Percentiles rank a stretch among this genome's conserved stretches.
These are phyloP conservation scores for Alternaria incomplexa DNA, from an alignment of 2,329 filamentous ascomycete species.

Conservation along the genomic window DNA sequence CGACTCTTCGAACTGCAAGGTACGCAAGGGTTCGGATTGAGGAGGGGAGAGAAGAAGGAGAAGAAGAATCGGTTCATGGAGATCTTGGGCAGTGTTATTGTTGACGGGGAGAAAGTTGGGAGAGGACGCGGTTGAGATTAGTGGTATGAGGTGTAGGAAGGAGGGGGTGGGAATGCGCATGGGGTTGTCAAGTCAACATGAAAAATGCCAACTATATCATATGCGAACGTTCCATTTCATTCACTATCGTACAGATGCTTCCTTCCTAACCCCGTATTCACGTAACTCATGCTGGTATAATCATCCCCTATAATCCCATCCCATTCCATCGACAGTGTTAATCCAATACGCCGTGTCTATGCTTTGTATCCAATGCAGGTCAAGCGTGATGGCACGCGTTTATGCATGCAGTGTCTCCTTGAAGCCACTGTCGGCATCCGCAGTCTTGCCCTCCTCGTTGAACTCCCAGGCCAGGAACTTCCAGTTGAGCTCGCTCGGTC, in stretches of 20 bases:
- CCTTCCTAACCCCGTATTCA: background rate
- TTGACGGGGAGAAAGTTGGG: too few species aligned
- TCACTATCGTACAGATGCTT: background rate
- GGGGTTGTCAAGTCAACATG: too few species aligned
- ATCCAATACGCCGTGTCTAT: slow-evolving; percentile 31
- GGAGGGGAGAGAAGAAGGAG: background rate
- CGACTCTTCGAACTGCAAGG: background rate
- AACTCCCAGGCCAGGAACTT: slow-evolving; percentile 83
- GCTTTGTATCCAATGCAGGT: slow-evolving; percentile 31
- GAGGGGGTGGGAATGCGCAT: too few species aligned
- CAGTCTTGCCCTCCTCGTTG: slow-evolving; percentile 44
- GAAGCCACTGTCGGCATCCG: slow-evolving; percentile 14
- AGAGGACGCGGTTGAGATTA: too few species aligned
- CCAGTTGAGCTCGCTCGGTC: slow-evolving; percentile 79
- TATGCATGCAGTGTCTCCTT: slow-evolving; percentile 41
- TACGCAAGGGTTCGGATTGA: background rate
- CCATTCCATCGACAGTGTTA: slow-evolving; percentile 14
- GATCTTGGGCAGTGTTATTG: too few species aligned
- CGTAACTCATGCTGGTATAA: background rate
- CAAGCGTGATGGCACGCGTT: background rate
- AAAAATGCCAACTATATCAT: too few species aligned
- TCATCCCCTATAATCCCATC: slow-evolving; percentile 1
- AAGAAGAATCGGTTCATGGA: background rate
- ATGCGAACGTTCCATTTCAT: background rate
- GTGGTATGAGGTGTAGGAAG: too few species aligned